A percentile compares a stretch with the other conserved stretches of the same genome.
These are phyloP conservation scores for Magnolia officinalis DNA, from an alignment of 164 flowering plant species.

Conservation along the genomic window DNA sequence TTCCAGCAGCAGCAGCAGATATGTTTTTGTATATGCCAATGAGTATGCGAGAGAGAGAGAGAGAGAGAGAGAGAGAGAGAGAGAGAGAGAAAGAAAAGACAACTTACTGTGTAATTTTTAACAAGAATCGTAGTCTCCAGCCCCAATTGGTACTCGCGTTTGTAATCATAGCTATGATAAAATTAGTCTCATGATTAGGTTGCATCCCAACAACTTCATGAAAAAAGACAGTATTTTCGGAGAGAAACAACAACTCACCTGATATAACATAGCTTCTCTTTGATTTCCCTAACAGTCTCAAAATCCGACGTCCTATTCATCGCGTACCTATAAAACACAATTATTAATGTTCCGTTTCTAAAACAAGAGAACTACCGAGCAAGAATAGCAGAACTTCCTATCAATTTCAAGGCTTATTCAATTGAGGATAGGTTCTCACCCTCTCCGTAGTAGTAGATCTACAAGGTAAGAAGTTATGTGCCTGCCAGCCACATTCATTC, in stretches of 20 bases:
- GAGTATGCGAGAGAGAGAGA: no score
- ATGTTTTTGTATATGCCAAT: no score
- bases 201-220: background rate
- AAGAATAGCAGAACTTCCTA: background rate
- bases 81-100: background rate
- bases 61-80: no score
- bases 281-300: slow-evolving; percentile 92
- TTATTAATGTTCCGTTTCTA: slow-evolving; percentile 7
- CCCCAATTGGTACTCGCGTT: slow-evolving; percentile 92
- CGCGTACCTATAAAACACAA: slow-evolving; percentile 67
- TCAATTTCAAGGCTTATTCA: slow-evolving; percentile 2
- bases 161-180: slow-evolving; percentile 83
- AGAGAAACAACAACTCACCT: slow-evolving; percentile 42
- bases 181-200: background rate
- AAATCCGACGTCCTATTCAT: slow-evolving; percentile 88
- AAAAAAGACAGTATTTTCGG: slow-evolving; percentile 5
- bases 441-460: slow-evolving; percentile 87
- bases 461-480: slow-evolving; percentile 98
- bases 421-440: slow-evolving; percentile 47
- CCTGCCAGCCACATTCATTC: slow-evolving; percentile 98
- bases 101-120: slow-evolving; percentile 92
- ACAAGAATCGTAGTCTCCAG: slow-evolving; percentile 97
- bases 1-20: no score
- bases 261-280: slow-evolving; percentile 96
- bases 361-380: slow-evolving; percentile 1